Percentiles rank a stretch among this genome's conserved stretches.
These are phyloP conservation scores for Tetracentron sinense DNA, from an alignment of 164 flowering plant species.

Conservation along the genomic window DNA sequence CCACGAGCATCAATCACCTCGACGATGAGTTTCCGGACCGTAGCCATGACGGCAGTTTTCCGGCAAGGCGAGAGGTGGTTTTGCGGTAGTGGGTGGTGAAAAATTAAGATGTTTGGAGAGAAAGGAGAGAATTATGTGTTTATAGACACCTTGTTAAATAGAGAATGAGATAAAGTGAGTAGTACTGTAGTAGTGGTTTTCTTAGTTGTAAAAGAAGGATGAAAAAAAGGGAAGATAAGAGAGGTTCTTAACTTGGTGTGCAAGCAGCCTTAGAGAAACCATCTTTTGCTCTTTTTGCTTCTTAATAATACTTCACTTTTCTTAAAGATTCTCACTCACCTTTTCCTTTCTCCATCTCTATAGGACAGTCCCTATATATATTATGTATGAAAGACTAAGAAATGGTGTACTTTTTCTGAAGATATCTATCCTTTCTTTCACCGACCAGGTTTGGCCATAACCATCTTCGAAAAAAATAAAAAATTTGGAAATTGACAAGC, in stretches of 20 bases:
- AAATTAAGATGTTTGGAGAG: background rate
- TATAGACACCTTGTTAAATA: background rate
- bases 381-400: background rate
- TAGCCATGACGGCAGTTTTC: conserved; percentile 14
- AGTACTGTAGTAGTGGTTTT: conserved; percentile 4
- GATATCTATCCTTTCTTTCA: background rate
- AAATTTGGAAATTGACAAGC: no score
- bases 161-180: conserved; percentile 2
- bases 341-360: background rate
- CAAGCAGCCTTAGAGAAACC: conserved; percentile 34
- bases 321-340: conserved; percentile 20
- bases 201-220: conserved; percentile 7
- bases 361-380: no score
- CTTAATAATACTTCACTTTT: conserved; percentile 16
- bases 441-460: background rate
- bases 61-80: background rate
- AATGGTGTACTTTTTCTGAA: background rate
- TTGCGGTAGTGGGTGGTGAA: background rate
- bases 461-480: no score
- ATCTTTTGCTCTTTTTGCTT: conserved; percentile 9
- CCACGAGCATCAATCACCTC: conserved; percentile 73
- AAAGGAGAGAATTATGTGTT: background rate
- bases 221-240: conserved; percentile 18
- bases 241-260: conserved; percentile 42
- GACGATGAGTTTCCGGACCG: conserved; percentile 52